Evolutionary conservation across 1,284 basidiomycete species (phyloP).

Genomic region (Boletellus dicymbophilus): DNA sequence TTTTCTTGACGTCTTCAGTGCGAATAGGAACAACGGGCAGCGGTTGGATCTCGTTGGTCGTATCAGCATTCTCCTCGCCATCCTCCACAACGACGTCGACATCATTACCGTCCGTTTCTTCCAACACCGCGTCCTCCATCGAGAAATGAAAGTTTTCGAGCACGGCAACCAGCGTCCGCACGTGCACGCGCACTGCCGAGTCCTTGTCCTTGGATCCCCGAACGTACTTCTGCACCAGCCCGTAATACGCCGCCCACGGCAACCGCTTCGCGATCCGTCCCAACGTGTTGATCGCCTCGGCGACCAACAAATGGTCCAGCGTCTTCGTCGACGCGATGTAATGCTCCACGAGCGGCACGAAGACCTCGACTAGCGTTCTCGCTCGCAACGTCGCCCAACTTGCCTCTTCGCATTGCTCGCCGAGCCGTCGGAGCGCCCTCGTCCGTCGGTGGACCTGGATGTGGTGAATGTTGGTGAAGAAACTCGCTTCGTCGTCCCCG

Average conservation of each 20-base stretch:
- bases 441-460: conserved; percentile 92
- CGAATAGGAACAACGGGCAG: conserved; percentile 15
- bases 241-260: conserved; percentile 87
- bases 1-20: conserved; percentile 41
- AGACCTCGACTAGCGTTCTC: conserved; percentile 78
- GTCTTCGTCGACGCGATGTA: conserved; percentile 73
- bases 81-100: conserved; percentile 30
- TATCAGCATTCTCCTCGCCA: conserved; percentile 27
- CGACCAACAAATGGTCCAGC: conserved; percentile 90
- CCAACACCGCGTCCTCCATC: conserved; percentile 59
- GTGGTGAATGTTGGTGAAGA: conserved; percentile 97
- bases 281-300: conserved; percentile 83
- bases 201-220: conserved; percentile 73
- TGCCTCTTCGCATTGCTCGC: conserved; percentile 77
- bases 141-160: conserved; percentile 94
- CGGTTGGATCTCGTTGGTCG: conserved; percentile 13
- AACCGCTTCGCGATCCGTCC: conserved; percentile 77
- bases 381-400: conserved; percentile 74
- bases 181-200: conserved; percentile 78
- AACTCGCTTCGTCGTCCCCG: conserved; percentile 94
- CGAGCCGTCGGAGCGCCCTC: conserved; percentile 85
- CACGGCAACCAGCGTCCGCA: conserved; percentile 86
- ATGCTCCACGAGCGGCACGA: conserved; percentile 86
- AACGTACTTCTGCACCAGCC: conserved; percentile 82
- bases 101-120: conserved; percentile 34